Base-by-base conservation (phyloP, 2,329 filamentous ascomycete genomes). In the Diaporthe helianthi region DNA sequence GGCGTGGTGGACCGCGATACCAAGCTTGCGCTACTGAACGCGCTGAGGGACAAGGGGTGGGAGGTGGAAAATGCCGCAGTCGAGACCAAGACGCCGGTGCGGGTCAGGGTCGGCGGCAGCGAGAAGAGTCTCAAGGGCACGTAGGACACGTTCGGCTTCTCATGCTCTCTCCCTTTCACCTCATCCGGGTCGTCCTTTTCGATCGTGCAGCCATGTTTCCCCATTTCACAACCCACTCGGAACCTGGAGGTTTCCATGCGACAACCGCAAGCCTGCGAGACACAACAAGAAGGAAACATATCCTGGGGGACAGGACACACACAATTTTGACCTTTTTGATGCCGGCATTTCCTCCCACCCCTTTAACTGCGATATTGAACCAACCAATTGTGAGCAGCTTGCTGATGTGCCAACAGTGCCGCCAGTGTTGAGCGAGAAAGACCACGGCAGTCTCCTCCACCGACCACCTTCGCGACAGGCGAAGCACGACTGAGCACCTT, bases 51-150 rank as follows among this genome's bases (percentile, higher is more conserved):
- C 72, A 79, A 71, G 71, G 91, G 91, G 0, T 94, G 92, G 92
- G 87, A 94, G 78, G 73, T 92, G 55, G 81, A 87, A 68, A 83
- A 83, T 63, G 84, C 84, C 47, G 90, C 88, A 7, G 80, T 94
- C 73, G 91, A 94, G 81, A 93, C 90, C 22, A 83, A 80, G 69
- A 81, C 86, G 55, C 88, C 80, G 1, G 74, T 83, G 26, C 78
- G 81, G 8, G 79, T 84, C 33, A 73, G 80, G 38, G 72, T 80
- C 3, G 53, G 65, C 4, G 52, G 76, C n/a, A 76, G 75, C 64
- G 73, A 69, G 49, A 76, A 73, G 69, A 52, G 47, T 26, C 31
- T 64, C 49, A 76, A 76, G 72, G 72, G 76, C 75, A 72, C 70
- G 73, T 75, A 71, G 41, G 41, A 53, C 33, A 33, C 41, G 26